Evolutionary conservation across 2,329 filamentous ascomycete species (phyloP).

Genomic region (Neonectria neomacrospora): DNA sequence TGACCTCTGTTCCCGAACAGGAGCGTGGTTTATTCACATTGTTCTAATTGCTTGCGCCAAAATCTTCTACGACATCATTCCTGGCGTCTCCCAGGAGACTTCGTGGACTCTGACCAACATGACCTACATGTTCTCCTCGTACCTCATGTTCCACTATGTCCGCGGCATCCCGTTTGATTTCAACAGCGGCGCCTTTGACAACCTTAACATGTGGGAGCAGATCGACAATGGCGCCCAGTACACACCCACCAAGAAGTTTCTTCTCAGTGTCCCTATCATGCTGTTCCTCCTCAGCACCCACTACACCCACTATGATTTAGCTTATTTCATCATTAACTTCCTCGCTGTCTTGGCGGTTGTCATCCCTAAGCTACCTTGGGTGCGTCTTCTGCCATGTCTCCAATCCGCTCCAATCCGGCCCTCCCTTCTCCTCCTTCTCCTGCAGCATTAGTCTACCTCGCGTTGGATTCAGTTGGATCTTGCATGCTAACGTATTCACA

Average conservation of each 20-base stretch:
- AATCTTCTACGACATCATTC: constrained; percentile 96
- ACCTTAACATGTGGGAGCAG: constrained; percentile 99
- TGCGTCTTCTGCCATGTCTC: constrained; percentile 61
- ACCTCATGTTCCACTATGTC: constrained; percentile 99
- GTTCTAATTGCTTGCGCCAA: constrained; percentile 92
- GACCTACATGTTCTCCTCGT: constrained; percentile 98
- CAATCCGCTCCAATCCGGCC: neutral
- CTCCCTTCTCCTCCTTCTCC: constrained; percentile 1
- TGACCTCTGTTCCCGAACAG: constrained; percentile 59
- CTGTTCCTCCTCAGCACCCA: constrained; percentile 97
- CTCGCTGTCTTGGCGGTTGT: constrained; percentile 91
- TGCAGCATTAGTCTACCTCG: neutral
- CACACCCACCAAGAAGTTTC: constrained; percentile 97
- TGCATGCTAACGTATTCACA: constrained; percentile 52
- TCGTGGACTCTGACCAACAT: constrained; percentile 99
- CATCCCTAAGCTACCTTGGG: constrained; percentile 94
- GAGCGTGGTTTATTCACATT: constrained; percentile 97
- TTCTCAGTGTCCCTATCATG: constrained; percentile 92
- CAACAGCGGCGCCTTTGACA: constrained; percentile 98
- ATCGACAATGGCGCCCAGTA: constrained; percentile 99
- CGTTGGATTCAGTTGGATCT: constrained; percentile 6
- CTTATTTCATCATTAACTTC: constrained; percentile 98
- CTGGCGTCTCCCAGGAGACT: constrained; percentile 95
- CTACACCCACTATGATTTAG: constrained; percentile 97
- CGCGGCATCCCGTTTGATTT: constrained; percentile 98